Percentiles rank a stretch among this genome's conserved stretches.
These are phyloP conservation scores for Amyloporia xantha DNA, from an alignment of 768 basidiomycete genomes.

Conservation along the genomic window DNA sequence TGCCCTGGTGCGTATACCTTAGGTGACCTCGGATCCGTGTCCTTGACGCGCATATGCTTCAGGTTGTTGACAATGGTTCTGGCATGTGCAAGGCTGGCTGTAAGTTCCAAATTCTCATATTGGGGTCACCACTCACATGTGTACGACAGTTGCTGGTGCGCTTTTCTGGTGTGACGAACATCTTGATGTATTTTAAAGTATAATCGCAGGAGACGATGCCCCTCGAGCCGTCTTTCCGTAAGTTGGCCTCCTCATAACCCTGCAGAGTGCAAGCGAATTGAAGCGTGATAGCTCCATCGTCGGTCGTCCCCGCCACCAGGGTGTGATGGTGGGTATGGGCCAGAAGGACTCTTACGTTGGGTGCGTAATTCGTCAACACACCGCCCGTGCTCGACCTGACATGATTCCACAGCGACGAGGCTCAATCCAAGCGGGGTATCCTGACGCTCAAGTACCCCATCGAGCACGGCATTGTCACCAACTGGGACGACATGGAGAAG, in stretches of 20 bases:
- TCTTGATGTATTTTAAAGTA: background rate
- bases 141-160: constrained; percentile 18
- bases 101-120: constrained; percentile 36
- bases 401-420: constrained; percentile 57
- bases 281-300: constrained; percentile 46
- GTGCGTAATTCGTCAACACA: constrained; percentile 27
- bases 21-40: too few species aligned
- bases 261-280: background rate
- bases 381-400: constrained; percentile 6
- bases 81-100: constrained; percentile 99
- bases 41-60: too few species aligned
- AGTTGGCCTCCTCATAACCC: constrained; percentile 21
- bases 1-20: constrained; percentile 35
- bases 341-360: constrained; percentile 76
- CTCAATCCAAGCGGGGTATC: constrained; percentile 70
- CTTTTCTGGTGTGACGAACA: too few species aligned
- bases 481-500: constrained; percentile 77
- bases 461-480: constrained; percentile 67
- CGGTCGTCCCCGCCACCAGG: constrained; percentile 66
- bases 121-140: background rate
- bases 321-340: constrained; percentile 75
- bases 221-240: constrained; percentile 98
- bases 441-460: constrained; percentile 65
- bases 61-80: constrained; percentile 92
- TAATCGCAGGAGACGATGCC: constrained; percentile 77